Percentiles rank a stretch among this genome's conserved stretches.
Conservation (phyloP, 2,329 filamentous ascomycete genomes). For the Fusarium fujikuroi region DNA sequence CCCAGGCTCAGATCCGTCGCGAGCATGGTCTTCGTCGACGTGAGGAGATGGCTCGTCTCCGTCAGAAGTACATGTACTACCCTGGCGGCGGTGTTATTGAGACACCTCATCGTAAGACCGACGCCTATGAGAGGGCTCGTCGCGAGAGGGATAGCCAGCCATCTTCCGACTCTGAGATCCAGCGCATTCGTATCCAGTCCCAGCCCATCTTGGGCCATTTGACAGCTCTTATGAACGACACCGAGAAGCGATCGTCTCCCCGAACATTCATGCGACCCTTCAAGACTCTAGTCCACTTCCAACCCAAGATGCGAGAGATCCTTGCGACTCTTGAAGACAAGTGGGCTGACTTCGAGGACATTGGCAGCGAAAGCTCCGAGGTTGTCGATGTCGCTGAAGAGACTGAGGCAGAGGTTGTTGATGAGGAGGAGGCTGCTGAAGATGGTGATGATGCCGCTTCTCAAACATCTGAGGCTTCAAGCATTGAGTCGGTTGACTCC, state of each 20-base stretch:
- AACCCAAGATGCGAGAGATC: slow-evolving; percentile 54
- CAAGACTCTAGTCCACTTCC: slow-evolving; percentile 54
- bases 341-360: slow-evolving; percentile 53
- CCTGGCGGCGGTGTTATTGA: neutral
- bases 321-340: slow-evolving; percentile 54
- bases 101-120: slow-evolving; percentile 9
- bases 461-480: slow-evolving; percentile 40
- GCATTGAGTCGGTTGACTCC: slow-evolving; percentile 44
- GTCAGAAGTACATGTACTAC: slow-evolving; percentile 45
- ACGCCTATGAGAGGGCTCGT: slow-evolving; percentile 33
- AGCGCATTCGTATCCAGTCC: slow-evolving; percentile 55
- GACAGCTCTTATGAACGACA: slow-evolving; percentile 51
- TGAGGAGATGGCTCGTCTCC: slow-evolving; percentile 50
- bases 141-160: slow-evolving; percentile 41
- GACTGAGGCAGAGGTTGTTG: slow-evolving; percentile 45
- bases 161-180: slow-evolving; percentile 44
- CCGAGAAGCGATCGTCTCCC: slow-evolving; percentile 49
- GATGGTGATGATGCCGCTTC: slow-evolving; percentile 48
- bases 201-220: slow-evolving; percentile 54
- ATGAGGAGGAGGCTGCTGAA: slow-evolving; percentile 19
- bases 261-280: slow-evolving; percentile 56
- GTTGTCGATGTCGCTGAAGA: slow-evolving; percentile 40
- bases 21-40: slow-evolving; percentile 51
- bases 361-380: slow-evolving; percentile 38
- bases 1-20: slow-evolving; percentile 53